phyloP scores from a whole-genome alignment of 2,329 filamentous ascomycete genomes.

The Aspergillus pseudonomiae region DNA sequence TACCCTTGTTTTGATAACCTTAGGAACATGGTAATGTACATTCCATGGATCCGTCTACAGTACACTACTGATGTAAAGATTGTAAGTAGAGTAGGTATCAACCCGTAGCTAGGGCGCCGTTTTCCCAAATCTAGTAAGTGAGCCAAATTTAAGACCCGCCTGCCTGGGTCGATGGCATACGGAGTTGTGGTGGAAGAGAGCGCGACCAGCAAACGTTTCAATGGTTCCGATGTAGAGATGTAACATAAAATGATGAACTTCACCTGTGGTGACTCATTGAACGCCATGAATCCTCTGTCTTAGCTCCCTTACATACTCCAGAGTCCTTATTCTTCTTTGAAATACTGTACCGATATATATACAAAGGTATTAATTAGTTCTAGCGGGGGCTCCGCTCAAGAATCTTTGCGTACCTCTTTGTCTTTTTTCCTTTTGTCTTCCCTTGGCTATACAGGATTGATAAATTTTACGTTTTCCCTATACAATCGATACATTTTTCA shows the following conservation, averaged over 20 bases:
- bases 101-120: not conserved
- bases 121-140: too few species aligned
- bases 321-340: not conserved
- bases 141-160: too few species aligned
- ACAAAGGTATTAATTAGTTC: not conserved
- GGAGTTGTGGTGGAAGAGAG: too few species aligned
- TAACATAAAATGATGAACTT: not conserved
- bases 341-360: not conserved
- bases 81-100: not conserved
- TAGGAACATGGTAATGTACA: not conserved
- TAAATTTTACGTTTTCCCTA: not conserved
- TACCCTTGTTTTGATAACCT: constrained; percentile 6
- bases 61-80: not conserved
- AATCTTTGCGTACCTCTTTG: not conserved
- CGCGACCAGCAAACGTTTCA: not conserved
- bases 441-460: not conserved
- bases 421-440: not conserved
- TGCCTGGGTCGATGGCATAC: too few species aligned
- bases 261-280: not conserved
- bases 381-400: not conserved
- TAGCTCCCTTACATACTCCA: not conserved
- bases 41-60: not conserved
- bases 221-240: not conserved
- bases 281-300: not conserved
- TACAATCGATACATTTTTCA: not conserved